Percentiles rank a stretch among this genome's conserved stretches.
Evolutionary conservation across 2,329 filamentous ascomycete genomes (phyloP).

Genomic region (Scytalidium sp.): DNA sequence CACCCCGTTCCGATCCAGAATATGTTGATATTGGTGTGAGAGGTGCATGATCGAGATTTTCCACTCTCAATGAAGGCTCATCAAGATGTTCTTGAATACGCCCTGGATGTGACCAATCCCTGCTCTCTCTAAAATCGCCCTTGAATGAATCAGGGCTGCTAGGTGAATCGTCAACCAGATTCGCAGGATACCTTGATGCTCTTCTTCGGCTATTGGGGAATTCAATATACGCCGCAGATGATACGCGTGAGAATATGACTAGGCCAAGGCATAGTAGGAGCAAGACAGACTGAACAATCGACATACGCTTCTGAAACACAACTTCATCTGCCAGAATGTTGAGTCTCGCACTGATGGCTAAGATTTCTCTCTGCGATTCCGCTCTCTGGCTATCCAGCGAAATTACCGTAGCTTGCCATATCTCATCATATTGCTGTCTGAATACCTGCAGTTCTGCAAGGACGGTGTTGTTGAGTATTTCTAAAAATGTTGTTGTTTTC

Average conservation of each 20-base stretch:
- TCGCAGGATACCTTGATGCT: conserved; percentile 15
- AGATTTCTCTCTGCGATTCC: conserved; percentile 76
- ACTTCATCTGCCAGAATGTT: conserved; percentile 93
- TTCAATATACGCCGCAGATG: conserved; percentile 29
- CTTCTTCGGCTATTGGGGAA: conserved; percentile 18
- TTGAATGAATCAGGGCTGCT: conserved; percentile 18
- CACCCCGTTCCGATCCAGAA: conserved; percentile 12
- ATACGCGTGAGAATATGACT: conserved; percentile 71
- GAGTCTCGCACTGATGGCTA: conserved; percentile 76
- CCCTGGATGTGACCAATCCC: conserved; percentile 12
- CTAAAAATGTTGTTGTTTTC: conserved; percentile 80
- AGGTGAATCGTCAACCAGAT: conserved; percentile 19
- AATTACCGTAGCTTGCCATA: conserved; percentile 94
- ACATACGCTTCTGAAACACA: conserved; percentile 83
- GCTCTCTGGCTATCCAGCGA: conserved; percentile 87
- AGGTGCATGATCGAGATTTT: conserved; percentile 15
- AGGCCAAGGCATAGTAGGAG: conserved; percentile 83
- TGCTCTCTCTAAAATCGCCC: conserved; percentile 4
- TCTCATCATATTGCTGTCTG: conserved; percentile 85
- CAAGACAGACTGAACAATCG: conserved; percentile 84
- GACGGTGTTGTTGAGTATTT: conserved; percentile 83
- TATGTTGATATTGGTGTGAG: conserved; percentile 20
- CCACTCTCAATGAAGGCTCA: conserved; percentile 10
- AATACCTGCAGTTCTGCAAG: conserved; percentile 75
- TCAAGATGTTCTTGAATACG: conserved; percentile 14